Evolutionary conservation across 306 rosid genomes (phyloP).

Genomic region (Sophora flavescens): DNA sequence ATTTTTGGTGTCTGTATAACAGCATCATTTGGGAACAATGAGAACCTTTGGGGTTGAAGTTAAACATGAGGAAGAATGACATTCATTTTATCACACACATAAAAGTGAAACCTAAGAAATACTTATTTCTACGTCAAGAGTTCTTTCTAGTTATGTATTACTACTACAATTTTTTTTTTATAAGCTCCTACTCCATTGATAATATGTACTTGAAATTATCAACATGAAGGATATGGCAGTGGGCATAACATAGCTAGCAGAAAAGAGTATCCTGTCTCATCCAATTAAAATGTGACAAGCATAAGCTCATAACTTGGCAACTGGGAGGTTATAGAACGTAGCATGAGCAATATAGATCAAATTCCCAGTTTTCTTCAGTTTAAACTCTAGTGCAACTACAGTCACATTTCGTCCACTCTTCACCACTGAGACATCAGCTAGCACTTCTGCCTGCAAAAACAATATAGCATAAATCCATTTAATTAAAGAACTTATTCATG

Average conservation of each 20-base stretch:
- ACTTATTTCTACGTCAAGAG: no score
- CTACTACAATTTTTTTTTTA: no score
- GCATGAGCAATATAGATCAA: conserved; percentile 65
- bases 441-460: conserved; percentile 60
- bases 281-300: no score
- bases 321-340: conserved; percentile 66
- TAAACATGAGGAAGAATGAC: no score
- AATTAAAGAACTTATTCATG: background rate
- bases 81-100: no score
- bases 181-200: background rate
- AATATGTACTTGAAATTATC: background rate
- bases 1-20: no score
- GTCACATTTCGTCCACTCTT: conserved; percentile 80
- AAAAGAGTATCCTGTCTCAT: no score
- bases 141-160: background rate
- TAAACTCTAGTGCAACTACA: conserved; percentile 63
- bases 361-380: conserved; percentile 54
- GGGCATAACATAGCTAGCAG: background rate
- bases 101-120: no score
- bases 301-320: conserved; percentile 67
- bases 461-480: conserved; percentile 14
- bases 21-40: no score
- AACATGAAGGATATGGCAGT: background rate
- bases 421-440: conserved; percentile 57
- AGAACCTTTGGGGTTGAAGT: no score